Base-by-base conservation (phyloP, 1,139 yeast species). In the Geotrichum citri-aurantii region DNA sequence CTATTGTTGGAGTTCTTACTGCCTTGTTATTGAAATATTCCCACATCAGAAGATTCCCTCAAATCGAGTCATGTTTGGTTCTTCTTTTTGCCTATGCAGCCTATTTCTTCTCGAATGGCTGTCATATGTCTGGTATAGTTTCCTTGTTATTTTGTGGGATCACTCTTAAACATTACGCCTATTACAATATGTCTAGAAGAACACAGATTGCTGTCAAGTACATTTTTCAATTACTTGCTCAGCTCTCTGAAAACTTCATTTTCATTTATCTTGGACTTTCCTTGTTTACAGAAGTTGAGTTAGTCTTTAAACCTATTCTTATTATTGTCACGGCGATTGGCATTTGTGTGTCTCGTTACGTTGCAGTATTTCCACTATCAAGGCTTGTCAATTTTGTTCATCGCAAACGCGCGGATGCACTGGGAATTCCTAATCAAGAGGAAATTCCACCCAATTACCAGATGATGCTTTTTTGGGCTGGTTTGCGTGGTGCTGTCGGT, bases 381-480 rank as follows among this genome's bases (percentile, higher is more conserved):
- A 79, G 85, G 63, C 76, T 92, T 57, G 82, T 95, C 67, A 95
- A 95, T 73, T 88, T 91, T 81, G 79, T 89, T 56, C 81, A 84
- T 67, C 79, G 86, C 56, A 78, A 88, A 23, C 80, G 86, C 65
- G 75, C 76, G 7, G 54, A 62, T 27, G 62, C 73, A 3, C 63
- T 59, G 49, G 11, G 59, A 56, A 47, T 76, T 44, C 71, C 81
- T 5, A 74, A 79, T n/a, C 87, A 88, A 1, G 97, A 92, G 66
- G 98, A 92, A 73, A 91, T 95, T 61, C 93, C 96, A 24, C 95
- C 90, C 66, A 90, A 88, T 61, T 95, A 95, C 72, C 99, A 95
- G 74, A 90, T 92, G 90, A 93, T 95, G 99, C 89, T 95, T 53
- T 95, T 95, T 73, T 95, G 99, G 99, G 99, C 99, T 1, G 99